Percentiles rank a stretch among this genome's conserved stretches.
Conservation (phyloP, 345 rosid genomes). For the Eucalyptus virginea region DNA sequence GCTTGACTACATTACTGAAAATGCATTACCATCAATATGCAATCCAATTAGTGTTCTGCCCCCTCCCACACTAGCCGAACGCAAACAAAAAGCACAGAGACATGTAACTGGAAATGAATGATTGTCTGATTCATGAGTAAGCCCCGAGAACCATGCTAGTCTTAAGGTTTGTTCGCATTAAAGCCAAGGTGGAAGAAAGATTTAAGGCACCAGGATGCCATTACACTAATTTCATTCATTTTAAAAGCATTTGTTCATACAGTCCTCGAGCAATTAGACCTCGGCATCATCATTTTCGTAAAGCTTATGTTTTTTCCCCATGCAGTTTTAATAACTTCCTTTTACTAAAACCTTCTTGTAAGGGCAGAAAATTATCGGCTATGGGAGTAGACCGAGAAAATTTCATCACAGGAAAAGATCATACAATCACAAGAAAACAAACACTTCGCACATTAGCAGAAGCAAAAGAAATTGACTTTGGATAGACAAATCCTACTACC, state of each 20-base stretch:
- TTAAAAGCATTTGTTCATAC: background rate
- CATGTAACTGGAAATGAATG: background rate
- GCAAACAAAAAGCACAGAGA: background rate
- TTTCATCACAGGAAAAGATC: too few relatives aligned
- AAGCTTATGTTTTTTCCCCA: background rate
- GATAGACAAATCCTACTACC: too few relatives aligned
- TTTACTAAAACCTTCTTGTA: background rate
- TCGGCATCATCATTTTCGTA: background rate
- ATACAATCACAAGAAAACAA: too few relatives aligned
- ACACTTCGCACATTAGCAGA: too few relatives aligned
- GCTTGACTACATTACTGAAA: too few relatives aligned
- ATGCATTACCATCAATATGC: too few relatives aligned
- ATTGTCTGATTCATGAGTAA: background rate
- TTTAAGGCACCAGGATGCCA: background rate
- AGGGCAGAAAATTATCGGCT: background rate
- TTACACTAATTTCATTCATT: background rate
- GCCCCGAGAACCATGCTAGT: background rate
- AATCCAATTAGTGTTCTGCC: background rate
- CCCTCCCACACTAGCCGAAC: background rate
- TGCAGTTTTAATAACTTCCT: background rate
- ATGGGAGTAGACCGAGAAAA: too few relatives aligned
- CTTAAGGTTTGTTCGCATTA: background rate
- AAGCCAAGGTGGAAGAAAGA: background rate
- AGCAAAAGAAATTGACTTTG: too few relatives aligned
- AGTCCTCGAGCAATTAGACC: background rate